A percentile compares a stretch with the other conserved stretches of the same genome.
Conservation (phyloP, 768 basidiomycete genomes). For the Daedaleopsis nitida region DNA sequence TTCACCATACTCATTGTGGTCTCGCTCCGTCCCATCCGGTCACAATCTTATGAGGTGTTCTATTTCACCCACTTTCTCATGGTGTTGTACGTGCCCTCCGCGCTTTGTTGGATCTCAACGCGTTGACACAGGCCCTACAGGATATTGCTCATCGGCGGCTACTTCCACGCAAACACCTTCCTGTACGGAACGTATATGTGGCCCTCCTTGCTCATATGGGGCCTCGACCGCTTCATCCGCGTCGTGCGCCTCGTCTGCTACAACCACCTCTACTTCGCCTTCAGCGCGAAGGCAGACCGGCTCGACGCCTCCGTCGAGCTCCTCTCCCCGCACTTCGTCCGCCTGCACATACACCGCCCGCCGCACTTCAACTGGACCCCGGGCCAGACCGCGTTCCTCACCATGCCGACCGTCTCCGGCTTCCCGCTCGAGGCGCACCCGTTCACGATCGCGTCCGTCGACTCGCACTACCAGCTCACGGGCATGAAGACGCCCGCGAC, state of each 20-base stretch:
- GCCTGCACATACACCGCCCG: constrained; percentile 46
- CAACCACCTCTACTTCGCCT: constrained; percentile 45
- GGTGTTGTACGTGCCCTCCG: constrained; percentile 37
- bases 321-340: constrained; percentile 48
- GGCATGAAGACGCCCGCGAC: constrained; percentile 1
- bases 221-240: constrained; percentile 53
- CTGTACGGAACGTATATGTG: constrained; percentile 42
- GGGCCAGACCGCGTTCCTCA: constrained; percentile 57
- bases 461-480: constrained; percentile 11
- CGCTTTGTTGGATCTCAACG: not conserved
- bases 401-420: constrained; percentile 46
- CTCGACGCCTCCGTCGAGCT: constrained; percentile 44
- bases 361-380: constrained; percentile 52
- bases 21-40: constrained; percentile 52
- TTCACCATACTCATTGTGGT: constrained; percentile 47
- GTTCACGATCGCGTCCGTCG: constrained; percentile 52
- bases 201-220: constrained; percentile 57
- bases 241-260: constrained; percentile 43
- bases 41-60: constrained; percentile 53
- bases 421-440: constrained; percentile 59
- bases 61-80: constrained; percentile 47
- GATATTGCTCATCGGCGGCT: constrained; percentile 34
- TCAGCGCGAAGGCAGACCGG: constrained; percentile 25
- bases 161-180: constrained; percentile 29
- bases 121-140: constrained; percentile 17